phyloP scores from a whole-genome alignment of 768 basidiomycete species.

The Suillus subalutaceus region DNA sequence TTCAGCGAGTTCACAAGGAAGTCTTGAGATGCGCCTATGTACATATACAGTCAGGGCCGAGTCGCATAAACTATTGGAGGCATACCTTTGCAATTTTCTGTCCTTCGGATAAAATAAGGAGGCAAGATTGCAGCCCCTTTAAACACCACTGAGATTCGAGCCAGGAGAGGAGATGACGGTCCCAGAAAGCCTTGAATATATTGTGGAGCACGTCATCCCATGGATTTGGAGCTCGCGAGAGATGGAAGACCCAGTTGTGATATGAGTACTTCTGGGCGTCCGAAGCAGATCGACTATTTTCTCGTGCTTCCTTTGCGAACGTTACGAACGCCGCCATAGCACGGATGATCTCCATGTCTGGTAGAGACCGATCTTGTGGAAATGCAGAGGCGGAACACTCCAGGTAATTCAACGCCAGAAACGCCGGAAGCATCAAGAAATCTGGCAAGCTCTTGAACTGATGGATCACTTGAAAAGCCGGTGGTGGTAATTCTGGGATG shows the following conservation, averaged over 20 bases:
- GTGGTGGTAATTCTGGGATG: not conserved
- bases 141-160: not conserved
- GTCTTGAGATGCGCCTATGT: not conserved
- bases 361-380: not conserved
- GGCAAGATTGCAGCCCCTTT: not conserved
- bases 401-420: not conserved
- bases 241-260: not conserved
- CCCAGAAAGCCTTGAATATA: not conserved
- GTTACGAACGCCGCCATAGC: not conserved
- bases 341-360: not conserved
- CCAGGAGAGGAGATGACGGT: not conserved
- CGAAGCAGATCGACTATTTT: not conserved
- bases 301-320: not conserved
- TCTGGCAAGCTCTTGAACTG: not conserved
- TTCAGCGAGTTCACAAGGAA: too few relatives aligned
- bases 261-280: not conserved
- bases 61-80: not conserved
- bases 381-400: not conserved
- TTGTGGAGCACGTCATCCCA: not conserved
- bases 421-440: not conserved
- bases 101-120: not conserved
- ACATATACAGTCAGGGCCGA: not conserved
- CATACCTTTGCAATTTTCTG: not conserved
- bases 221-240: not conserved
- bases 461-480: not conserved